Evolutionary conservation across 108 stramenopile genomes (phyloP).

Genomic region (Discostella pseudostelligera): DNA sequence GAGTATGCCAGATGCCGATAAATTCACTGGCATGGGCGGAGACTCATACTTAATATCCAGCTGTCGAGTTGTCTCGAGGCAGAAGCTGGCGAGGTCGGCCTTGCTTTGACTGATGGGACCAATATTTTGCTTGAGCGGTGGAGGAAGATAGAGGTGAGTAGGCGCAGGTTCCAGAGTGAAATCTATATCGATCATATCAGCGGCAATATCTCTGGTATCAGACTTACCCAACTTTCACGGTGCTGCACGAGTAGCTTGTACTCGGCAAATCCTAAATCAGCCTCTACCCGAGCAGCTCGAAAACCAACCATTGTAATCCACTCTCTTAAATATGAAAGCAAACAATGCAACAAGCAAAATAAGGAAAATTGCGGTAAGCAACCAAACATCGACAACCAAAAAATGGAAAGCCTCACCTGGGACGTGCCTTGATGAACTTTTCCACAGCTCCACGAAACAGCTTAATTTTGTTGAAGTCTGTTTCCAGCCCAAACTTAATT

Average conservation of each 20-base stretch:
- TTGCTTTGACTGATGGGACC: constrained; percentile 60
- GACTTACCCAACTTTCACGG: constrained; percentile 46
- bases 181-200: too few species aligned
- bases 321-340: constrained; percentile 27
- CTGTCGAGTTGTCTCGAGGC: constrained; percentile 62
- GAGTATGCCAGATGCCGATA: constrained; percentile 23
- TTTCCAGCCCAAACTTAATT: constrained; percentile 64
- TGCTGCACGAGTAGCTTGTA: constrained; percentile 56
- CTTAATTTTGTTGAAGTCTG: constrained; percentile 45
- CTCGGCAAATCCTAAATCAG: constrained; percentile 62
- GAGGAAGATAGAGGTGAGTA: not conserved
- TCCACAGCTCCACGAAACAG: constrained; percentile 62
- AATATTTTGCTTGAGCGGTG: constrained; percentile 31
- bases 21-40: constrained; percentile 63
- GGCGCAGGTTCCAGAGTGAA: not conserved
- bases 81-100: constrained; percentile 59
- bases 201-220: too few species aligned
- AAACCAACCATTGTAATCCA: constrained; percentile 58
- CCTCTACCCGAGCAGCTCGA: constrained; percentile 53
- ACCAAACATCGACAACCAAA: too few species aligned
- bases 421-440: constrained; percentile 62
- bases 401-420: too few species aligned
- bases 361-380: too few species aligned
- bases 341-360: too few species aligned
- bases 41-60: constrained; percentile 68